Base-by-base conservation (phyloP, 1,139 yeast genomes). In the Debaryomyces robertsiae region DNA sequence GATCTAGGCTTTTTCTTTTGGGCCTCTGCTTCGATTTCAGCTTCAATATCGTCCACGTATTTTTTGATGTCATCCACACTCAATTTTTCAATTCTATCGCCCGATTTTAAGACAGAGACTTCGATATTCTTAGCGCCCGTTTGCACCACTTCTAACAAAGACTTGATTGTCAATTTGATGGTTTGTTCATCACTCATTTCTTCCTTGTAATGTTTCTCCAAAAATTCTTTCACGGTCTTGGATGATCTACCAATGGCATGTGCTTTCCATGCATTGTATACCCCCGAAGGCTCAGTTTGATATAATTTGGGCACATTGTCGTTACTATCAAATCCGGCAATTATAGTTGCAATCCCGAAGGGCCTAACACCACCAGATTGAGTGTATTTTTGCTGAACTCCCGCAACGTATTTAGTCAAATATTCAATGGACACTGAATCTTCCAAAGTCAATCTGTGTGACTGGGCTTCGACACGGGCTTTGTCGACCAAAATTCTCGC, bases 181-280 rank as follows among this genome's bases (percentile, higher is more conserved):
- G 97, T 84, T 34, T 82, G 84, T 38, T 85, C 85, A 53, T 83
- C 90, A 46, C 75, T 72, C 51, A 67, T 58, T 16, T 78, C 89
- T 43, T 84, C 90, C 54, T 77, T 78, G 67, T 87, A 91, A 57
- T 89, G 87, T 69, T 90, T 91, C 64, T 94, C 99, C 63, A 93
- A 77, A 55, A 91, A 87, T 63, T 94, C 98, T 53, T 95, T 83
- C 25, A 94, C 98, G 1, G 98, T 93, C 65, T 93, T 93, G 47
- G 95, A 80, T 45, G 95, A 87, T 60, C 96, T 82, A 43, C 99
- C 99, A 60, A 94, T 93, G 17, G 98, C 91, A 62, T 89, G 94
- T 15, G 98, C 98, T 64, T 91, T 89, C 98, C 98, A 93, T n/a
- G 98, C 96, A 42, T 95, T 89, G 61, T 85, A 93, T 50, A 93